phyloP scores from a whole-genome alignment of 2,329 filamentous ascomycete genomes.

The Teratosphaeria nubilosa region DNA sequence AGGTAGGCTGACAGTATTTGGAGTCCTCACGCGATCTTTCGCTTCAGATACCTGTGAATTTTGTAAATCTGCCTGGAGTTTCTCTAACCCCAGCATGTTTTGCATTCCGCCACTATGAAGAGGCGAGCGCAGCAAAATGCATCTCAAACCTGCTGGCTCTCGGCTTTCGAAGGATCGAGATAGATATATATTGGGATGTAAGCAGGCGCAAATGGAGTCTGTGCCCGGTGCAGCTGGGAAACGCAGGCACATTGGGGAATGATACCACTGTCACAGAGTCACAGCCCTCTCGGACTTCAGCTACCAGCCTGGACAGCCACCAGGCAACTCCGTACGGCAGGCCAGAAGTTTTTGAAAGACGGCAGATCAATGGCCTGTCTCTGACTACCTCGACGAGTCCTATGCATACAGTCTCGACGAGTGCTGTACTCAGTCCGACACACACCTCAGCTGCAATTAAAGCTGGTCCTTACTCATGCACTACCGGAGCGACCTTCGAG shows the following conservation, averaged over 20 bases:
- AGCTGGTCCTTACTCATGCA: conserved; percentile 46
- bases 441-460: conserved; percentile 14
- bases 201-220: conserved; percentile 46
- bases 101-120: conserved; percentile 42
- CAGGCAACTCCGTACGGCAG: background rate
- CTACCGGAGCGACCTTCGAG: conserved; percentile 40
- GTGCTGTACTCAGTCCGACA: background rate
- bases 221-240: conserved; percentile 46
- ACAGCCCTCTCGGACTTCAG: conserved; percentile 3
- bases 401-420: background rate
- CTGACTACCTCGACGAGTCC: background rate
- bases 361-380: background rate
- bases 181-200: conserved; percentile 57
- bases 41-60: conserved; percentile 52
- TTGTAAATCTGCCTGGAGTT: conserved; percentile 47
- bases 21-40: conserved; percentile 55
- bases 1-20: conserved; percentile 1
- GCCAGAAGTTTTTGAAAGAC: background rate
- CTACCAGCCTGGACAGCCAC: conserved; percentile 2
- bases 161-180: conserved; percentile 48
- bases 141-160: conserved; percentile 52
- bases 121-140: conserved; percentile 42
- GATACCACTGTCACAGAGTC: background rate
- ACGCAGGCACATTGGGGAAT: conserved; percentile 8
- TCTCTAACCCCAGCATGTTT: conserved; percentile 52